These are phyloP conservation scores for Phaeolepiota aurea DNA, from an alignment of 768 basidiomycete genomes.

Conservation along the genomic window DNA sequence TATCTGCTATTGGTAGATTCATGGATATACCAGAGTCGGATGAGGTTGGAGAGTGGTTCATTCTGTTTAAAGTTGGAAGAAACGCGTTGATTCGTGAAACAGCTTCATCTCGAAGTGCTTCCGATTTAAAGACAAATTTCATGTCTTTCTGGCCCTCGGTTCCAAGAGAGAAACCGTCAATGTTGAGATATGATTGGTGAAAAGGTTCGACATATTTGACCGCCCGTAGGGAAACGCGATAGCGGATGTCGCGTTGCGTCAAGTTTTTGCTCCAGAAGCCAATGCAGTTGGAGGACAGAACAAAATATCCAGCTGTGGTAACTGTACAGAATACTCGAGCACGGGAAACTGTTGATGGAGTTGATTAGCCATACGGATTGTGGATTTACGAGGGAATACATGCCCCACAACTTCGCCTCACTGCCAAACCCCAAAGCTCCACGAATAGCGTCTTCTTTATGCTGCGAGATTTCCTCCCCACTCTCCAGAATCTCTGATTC, in stretches of 20 bases:
- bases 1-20: slow-evolving; percentile 4
- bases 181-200: slow-evolving; percentile 14
- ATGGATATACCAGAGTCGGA: slow-evolving; percentile 2
- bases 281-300: slow-evolving; percentile 27
- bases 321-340: slow-evolving; percentile 26
- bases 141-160: slow-evolving; percentile 38
- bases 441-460: slow-evolving; percentile 22
- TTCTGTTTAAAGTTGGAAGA: slow-evolving; percentile 7
- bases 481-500: slow-evolving; percentile 5
- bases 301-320: slow-evolving; percentile 31
- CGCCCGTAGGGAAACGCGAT: slow-evolving; percentile 32
- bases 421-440: slow-evolving; percentile 20
- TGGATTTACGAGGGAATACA: no score
- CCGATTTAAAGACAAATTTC: slow-evolving; percentile 40
- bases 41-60: slow-evolving; percentile 2
- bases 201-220: slow-evolving; percentile 31
- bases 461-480: slow-evolving; percentile 7
- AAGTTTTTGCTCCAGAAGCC: slow-evolving; percentile 40
- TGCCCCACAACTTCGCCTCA: slow-evolving; percentile 28
- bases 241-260: slow-evolving; percentile 24
- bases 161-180: slow-evolving; percentile 32
- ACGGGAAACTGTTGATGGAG: slow-evolving; percentile 19
- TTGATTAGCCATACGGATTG: slow-evolving; percentile 1
- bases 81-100: slow-evolving; percentile 22
- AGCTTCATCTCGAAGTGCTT: slow-evolving; percentile 33